Base-by-base conservation (phyloP, 1,284 basidiomycete genomes). In the Tilletia caries region DNA sequence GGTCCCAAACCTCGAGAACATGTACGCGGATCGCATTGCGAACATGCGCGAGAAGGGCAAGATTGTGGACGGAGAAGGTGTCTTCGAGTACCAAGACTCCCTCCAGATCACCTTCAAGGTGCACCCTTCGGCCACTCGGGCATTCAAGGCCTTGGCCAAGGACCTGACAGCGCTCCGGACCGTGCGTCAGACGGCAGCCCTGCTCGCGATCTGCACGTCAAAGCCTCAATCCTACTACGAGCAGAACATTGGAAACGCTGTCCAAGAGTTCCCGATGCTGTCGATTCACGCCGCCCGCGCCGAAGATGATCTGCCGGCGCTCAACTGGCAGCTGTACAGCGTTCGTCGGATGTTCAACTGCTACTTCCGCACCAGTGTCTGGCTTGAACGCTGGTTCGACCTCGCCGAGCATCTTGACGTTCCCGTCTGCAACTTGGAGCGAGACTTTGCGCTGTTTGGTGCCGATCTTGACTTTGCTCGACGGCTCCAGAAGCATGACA, bases 401-500 rank as follows among this genome's bases (percentile, higher is more conserved):
- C 88, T 95, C 60, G 92, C 95, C 0, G 88, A 91, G 72, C 95
- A 96, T 80, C 96, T 94, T 79, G 92, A 98, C 82, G 87, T 98
- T 12, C 96, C 96, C 0, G 85, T 98, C 90, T 70, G 79, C 71
- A 95, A 98, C 82, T 87, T 98, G 65, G 92, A 94, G 64, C 89
- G 91, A 6, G 95, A 98, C 79, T 90, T 93, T 65, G 90, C 93
- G 1, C 85, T 97, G 23, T 88, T 92, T 76, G 86, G 96, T 37
- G 89, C 93, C 1, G 96, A 99, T 77, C 87, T 98, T 70, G 92
- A 91, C 75, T 95, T 97, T 80, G 92, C 95, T 0, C 89, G 95
- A 4, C 88, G 92, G 27, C 85, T 98, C 60, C 86, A 89, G 66
- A 89, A 90, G 68, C 92, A 96, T 74, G 96, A 98, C 80, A 90